These are phyloP conservation scores for Lippia alba DNA, from an alignment of 305 asterid genomes.

Conservation along the genomic window DNA sequence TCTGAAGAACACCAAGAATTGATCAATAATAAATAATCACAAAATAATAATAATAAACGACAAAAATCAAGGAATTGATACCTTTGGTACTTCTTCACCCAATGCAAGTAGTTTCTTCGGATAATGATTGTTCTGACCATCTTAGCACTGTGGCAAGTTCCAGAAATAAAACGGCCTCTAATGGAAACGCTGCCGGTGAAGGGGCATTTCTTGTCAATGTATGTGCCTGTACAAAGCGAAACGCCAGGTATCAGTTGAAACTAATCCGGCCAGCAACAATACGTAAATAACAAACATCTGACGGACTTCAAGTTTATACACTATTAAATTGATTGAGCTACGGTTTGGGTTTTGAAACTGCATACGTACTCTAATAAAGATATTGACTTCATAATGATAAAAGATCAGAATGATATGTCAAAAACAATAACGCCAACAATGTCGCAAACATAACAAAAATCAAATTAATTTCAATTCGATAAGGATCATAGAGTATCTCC, in stretches of 20 bases:
- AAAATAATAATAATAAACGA: background rate
- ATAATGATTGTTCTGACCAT: constrained; percentile 46
- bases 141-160: constrained; percentile 44
- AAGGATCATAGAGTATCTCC: too few relatives aligned
- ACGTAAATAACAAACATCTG: background rate
- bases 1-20: constrained; percentile 9
- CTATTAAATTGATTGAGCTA: too few relatives aligned
- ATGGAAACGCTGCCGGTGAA: constrained; percentile 34
- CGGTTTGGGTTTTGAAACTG: background rate
- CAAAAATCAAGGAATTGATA: background rate
- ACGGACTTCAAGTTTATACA: background rate
- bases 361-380: too few relatives aligned
- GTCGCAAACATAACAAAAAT: too few relatives aligned
- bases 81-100: constrained; percentile 46
- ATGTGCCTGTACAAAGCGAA: constrained; percentile 26
- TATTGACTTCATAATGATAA: too few relatives aligned
- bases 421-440: too few relatives aligned
- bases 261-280: background rate
- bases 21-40: background rate
- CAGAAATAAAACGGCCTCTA: constrained; percentile 33
- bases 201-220: constrained; percentile 33
- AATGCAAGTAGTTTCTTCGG: constrained; percentile 44
- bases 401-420: too few relatives aligned
- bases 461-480: too few relatives aligned
- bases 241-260: background rate